Evolutionary conservation across 352 stramenopile species (phyloP), one percentile per base, ranked within the genome.

Genomic region (Globisporangium abappressorium): DNA sequence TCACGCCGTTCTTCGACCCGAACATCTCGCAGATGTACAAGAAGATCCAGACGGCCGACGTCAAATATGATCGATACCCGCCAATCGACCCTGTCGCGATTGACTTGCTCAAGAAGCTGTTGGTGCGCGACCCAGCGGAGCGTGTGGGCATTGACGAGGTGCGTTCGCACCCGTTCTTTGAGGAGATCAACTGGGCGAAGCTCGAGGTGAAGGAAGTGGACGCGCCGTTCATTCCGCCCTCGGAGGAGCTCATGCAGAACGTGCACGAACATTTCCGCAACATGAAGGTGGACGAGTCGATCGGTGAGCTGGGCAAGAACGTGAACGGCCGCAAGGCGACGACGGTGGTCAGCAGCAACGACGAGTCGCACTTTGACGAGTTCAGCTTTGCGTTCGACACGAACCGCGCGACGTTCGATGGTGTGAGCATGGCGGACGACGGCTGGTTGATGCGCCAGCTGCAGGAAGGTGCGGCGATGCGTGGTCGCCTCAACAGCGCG

Each of bases 11-110:
- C 72, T 83, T 94, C 56, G 85, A 95, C 71, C 66, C 77, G 7
- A 93, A 95, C 64, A 87, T 93, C 20, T 93, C 88, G 51, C 77
- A 89, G 30, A 94, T 95, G 82, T 97, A 95, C 79, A 92, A 93
- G 70, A 94, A 94, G 66, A 97, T 97, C 70, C 86, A 94, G 66
- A 94, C 79, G 36, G 87, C 85, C 5, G 86, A 94, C 56, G 81
- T 95, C 51, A 92, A 92, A 68, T 96, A 94, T 66, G 78, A 91
- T 6, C 70, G 74, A 33, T 82, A 84, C 26, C 86, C 85, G 8
- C 71, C 82, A 18, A 86, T 94, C 34, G 84, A 94, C 58, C 74
- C 82, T 0, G 73, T 82, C 8, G 88, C 80, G 8, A 76, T 94
- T 54, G 85, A 94, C 65, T 57, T 96, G 64, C 58, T 96, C 20